A percentile compares a stretch with the other conserved stretches of the same genome.
Conservation (phyloP, 495 filamentous ascomycete genomes). For the Tetracladium marchalianum region DNA sequence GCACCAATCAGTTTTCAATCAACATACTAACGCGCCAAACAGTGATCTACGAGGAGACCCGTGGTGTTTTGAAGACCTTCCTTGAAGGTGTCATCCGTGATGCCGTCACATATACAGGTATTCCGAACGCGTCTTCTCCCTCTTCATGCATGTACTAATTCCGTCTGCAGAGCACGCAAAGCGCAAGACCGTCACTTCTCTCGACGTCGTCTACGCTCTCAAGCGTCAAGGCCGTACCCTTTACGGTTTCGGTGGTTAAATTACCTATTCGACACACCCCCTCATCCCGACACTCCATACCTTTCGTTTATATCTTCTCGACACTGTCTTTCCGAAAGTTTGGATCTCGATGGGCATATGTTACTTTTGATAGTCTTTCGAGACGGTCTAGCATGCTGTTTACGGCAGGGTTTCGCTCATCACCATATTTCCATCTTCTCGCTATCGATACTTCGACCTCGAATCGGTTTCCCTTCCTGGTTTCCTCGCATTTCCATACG, state of each 20-base stretch:
- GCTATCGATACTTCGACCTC: slow-evolving; percentile 5
- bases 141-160: slow-evolving; percentile 2
- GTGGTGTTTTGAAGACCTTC: slow-evolving; percentile 99
- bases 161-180: slow-evolving; percentile 52
- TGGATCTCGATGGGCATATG: slow-evolving; percentile 18
- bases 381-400: slow-evolving; percentile 25
- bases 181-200: slow-evolving; percentile 80
- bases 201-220: slow-evolving; percentile 92
- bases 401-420: slow-evolving; percentile 23
- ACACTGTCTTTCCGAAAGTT: slow-evolving; percentile 1
- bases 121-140: background rate
- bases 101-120: slow-evolving; percentile 73
- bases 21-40: slow-evolving; percentile 7
- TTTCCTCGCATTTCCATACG: slow-evolving; percentile 8
- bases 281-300: slow-evolving; percentile 3
- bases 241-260: slow-evolving; percentile 93
- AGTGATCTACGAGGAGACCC: slow-evolving; percentile 99
- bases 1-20: background rate
- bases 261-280: slow-evolving; percentile 4
- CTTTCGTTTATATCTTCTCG: slow-evolving; percentile 11
- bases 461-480: slow-evolving; percentile 7
- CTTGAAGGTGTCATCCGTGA: slow-evolving; percentile 99
- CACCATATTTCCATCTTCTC: slow-evolving; percentile 9
- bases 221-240: slow-evolving; percentile 94
- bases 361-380: slow-evolving; percentile 24